Conservation (phyloP, 495 filamentous ascomycete genomes). For the Sordaria brevicollis region DNA sequence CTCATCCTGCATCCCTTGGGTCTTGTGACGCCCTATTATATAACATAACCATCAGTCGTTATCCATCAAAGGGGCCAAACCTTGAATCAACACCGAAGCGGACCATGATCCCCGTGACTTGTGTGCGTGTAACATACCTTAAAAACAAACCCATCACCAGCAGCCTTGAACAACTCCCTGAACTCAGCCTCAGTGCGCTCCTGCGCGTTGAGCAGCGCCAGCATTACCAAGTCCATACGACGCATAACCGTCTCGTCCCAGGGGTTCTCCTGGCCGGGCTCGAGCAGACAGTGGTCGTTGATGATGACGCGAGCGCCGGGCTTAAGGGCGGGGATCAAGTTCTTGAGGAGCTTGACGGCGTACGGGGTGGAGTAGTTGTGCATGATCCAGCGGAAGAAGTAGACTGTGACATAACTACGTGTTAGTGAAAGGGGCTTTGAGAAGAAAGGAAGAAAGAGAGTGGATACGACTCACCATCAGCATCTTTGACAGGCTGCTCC, state of each 20-base stretch:
- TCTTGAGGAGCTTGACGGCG: conserved; percentile 40
- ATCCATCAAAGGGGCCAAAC: not conserved
- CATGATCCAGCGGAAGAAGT: conserved; percentile 48
- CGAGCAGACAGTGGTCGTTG: conserved; percentile 42
- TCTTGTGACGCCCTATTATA: conserved; percentile 26
- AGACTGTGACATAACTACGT: conserved; percentile 21
- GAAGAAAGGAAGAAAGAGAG: not conserved
- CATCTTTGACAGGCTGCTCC: conserved; percentile 41
- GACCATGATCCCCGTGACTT: not conserved
- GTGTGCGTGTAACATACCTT: conserved; percentile 20
- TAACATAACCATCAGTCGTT: not conserved
- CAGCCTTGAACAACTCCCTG: conserved; percentile 34
- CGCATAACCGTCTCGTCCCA: conserved; percentile 43
- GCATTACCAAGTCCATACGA: conserved; percentile 49
- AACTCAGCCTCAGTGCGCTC: conserved; percentile 43
- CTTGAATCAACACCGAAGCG: not conserved
- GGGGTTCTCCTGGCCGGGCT: conserved; percentile 28
- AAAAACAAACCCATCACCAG: conserved; percentile 32
- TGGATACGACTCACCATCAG: conserved; percentile 30
- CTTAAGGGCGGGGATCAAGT: conserved; percentile 46
- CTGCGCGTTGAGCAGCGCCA: conserved; percentile 42
- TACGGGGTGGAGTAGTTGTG: conserved; percentile 52
- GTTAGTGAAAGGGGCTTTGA: not conserved
- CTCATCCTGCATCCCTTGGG: conserved; percentile 37
- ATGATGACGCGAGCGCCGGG: conserved; percentile 40